These are phyloP conservation scores for Ephemerocybe angulata DNA, from an alignment of 768 basidiomycete genomes.

Conservation along the genomic window DNA sequence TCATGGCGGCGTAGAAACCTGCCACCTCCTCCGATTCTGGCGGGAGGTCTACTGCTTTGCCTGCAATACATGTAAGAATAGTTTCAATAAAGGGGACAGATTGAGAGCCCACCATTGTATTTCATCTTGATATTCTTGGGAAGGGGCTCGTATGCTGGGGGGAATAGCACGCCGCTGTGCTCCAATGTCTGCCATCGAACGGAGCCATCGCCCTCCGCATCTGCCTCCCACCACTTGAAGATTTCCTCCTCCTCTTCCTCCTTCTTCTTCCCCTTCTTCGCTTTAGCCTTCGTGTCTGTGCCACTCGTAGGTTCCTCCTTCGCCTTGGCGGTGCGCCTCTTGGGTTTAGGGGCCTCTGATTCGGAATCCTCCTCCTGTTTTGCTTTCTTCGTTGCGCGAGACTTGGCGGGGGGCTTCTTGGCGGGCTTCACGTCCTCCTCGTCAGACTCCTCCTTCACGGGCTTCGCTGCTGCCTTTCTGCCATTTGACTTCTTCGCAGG, in stretches of 20 bases:
- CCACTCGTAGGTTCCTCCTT: conserved; percentile 43
- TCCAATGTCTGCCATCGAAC: conserved; percentile 94
- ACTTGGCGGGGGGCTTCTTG: conserved; percentile 45
- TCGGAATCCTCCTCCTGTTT: conserved; percentile 52
- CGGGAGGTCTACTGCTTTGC: conserved; percentile 73
- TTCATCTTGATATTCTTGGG: conserved; percentile 87
- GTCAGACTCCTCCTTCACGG: conserved; percentile 45
- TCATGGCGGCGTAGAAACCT: conserved; percentile 88
- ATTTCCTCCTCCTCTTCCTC: conserved; percentile 71
- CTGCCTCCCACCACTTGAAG: conserved; percentile 85
- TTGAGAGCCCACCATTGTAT: conserved; percentile 71
- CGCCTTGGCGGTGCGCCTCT: conserved; percentile 39
- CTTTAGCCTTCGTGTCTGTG: conserved; percentile 37
- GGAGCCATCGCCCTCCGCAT: conserved; percentile 68
- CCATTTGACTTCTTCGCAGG: conserved; percentile 34
- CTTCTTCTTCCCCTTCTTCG: conserved; percentile 43
- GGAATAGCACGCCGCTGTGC: conserved; percentile 93
- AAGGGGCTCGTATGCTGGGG: conserved; percentile 86
- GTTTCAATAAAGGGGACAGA: neutral
- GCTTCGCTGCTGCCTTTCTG: conserved; percentile 46
- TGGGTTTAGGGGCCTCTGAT: conserved; percentile 40
- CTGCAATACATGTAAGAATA: conserved; percentile 36
- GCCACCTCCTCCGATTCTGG: conserved; percentile 94
- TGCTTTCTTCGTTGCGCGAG: conserved; percentile 45
- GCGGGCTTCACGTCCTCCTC: conserved; percentile 38